Conservation (phyloP, 345 rosid genomes). For the Melaleuca alternifolia region DNA sequence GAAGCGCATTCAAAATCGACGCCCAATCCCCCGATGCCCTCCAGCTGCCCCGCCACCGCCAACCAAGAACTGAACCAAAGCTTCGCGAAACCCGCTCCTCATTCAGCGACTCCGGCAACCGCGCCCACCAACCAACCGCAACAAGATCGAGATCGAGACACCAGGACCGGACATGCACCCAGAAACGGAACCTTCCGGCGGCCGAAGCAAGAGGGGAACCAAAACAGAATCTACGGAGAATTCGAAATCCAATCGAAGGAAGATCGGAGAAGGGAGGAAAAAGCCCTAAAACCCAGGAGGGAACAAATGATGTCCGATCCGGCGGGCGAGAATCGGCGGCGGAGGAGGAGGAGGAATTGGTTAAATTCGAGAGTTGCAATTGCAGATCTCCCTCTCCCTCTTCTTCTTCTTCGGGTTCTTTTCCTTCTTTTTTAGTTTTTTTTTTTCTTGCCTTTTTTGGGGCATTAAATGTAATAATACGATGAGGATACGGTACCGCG, state of each 20-base stretch:
- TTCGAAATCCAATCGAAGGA: not conserved
- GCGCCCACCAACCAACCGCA: not conserved
- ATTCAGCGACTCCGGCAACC: not conserved
- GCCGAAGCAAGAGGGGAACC: not conserved
- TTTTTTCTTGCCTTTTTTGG: not conserved
- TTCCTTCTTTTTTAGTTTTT: not conserved
- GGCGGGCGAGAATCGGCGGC: slow-evolving; percentile 1
- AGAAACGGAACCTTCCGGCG: not conserved
- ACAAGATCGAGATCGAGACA: not conserved
- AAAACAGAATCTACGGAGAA: not conserved
- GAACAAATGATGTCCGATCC: slow-evolving; percentile 1
- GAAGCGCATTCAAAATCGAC: slow-evolving; percentile 1
- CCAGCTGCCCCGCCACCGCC: not conserved
- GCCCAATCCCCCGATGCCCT: slow-evolving; percentile 4
- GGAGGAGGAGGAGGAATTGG: not conserved
- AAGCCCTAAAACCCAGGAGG: not conserved
- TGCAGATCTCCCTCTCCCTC: slow-evolving; percentile 3
- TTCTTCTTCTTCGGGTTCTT: not conserved
- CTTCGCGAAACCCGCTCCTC: not conserved
- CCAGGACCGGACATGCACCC: not conserved
- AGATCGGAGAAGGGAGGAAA: too few species aligned
- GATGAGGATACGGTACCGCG: not conserved
- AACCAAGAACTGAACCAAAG: not conserved
- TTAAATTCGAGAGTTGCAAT: not conserved
- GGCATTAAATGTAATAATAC: not conserved